Evolutionary conservation across 495 filamentous ascomycete species (phyloP), one percentile per base, ranked within the genome.

Genomic region (Saxophila tyrrhenica): DNA sequence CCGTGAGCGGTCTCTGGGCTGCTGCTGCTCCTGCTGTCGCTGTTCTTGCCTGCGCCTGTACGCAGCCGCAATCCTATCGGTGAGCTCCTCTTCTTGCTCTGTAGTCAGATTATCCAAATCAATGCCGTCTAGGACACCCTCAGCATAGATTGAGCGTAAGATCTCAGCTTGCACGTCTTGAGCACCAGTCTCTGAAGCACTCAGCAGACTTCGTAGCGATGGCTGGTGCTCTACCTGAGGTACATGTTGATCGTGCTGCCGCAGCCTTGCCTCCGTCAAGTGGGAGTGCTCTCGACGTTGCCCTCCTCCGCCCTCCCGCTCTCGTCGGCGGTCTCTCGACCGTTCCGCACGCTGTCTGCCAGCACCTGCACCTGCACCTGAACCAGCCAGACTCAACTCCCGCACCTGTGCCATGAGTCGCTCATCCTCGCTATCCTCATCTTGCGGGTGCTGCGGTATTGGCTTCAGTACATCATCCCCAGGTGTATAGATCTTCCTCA

Each of bases 121-220:
- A 48, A 95, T 78, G 25, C 88, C 88, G 58, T 94, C 86, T 50
- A 95, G 65, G 48, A 94, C 66, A 0, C 89, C 89, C 59, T 94
- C 89, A 60, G 91, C 87, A 57, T 89, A 78, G 48, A 95, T 95
- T 67, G 92, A 86, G 39, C 85, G 75, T 57, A 91, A 72, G 56
- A 95, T 94, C 64, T 92, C 89, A 62, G 91, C 87, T 65, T 94
- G 83, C 63, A 92, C 76, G 52, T 89, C 87, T 44, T 73, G 70
- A 19, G 76, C 74, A 62, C 85, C 85, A n/a, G 84, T 65, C 58
- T 89, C 85, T 0, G 83, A 85, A 13, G 80, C 70, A 58, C 84
- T 87, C 52, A 95, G 75, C 58, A 95, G 62, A n/a, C 83, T 91
- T 52, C 89, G 74, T 59, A 95, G 72, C 56, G 87, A 92, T 0